Evolutionary conservation across 305 asterid species (phyloP), one percentile per base, ranked within the genome.

Genomic region (Caryopteris hybrid): DNA sequence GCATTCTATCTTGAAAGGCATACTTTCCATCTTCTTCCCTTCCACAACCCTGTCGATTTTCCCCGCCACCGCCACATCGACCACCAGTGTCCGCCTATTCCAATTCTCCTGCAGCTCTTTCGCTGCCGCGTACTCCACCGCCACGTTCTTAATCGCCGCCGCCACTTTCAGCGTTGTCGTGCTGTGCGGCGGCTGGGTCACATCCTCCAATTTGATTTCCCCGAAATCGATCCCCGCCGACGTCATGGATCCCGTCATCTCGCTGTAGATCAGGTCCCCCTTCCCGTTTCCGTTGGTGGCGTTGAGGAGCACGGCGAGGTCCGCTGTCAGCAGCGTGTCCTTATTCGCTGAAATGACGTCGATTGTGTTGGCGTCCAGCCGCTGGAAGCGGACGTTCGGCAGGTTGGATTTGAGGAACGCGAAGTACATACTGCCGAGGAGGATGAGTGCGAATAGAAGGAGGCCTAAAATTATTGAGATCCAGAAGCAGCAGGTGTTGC

Each of bases 341-440:
- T 27, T 10, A 12, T n/a, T 43, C 5, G 46, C 4, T 47, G 66
- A 1, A 14, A 16, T 20, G 58, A 46, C 45, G 46, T 61, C 47
- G 33, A 81, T 36, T 13, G 3, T 11, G 60, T 23, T 1, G 1
- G 79, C 58, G 54, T 75, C 73, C 58, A 83, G 66, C 20, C 72
- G 68, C 22, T 67, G 84, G 61, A 80, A 43, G 46, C 59, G 83
- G 48, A 76, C 73, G 0, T 64, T 62, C 21, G 88, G 88, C 12
- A 83, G 68, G 53, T 76, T 77, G 10, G 86, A 80, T 46, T 72
- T 77, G 65, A 83, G 71, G 77, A 74, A 71, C n/a, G 82, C 60
- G 79, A 50, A 78, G 23, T 64, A 71, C 1, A 74, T 9, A 36
- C 74, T 66, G 11, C 79, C 81, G 23, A n/a, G 3, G 61, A 80